Conservation (phyloP, 1,139 yeast genomes). For the Lodderomyces jiufengensis region DNA sequence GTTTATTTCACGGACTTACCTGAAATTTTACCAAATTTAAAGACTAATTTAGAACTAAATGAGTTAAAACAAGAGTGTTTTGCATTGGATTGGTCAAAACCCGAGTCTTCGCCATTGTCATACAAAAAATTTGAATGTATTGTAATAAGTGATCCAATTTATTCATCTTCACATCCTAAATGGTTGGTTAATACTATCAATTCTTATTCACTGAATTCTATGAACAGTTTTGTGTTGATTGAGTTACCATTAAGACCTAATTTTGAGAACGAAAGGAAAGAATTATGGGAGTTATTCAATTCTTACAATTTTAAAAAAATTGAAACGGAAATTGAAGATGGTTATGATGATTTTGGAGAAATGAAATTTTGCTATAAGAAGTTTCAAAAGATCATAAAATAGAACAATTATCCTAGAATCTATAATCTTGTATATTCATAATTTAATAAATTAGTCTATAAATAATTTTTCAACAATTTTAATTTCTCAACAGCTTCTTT, state of each 20-base stretch:
- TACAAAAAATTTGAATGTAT: conserved; percentile 49
- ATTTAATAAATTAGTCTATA: conserved; percentile 18
- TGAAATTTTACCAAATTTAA: conserved; percentile 69
- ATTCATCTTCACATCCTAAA: conserved; percentile 75
- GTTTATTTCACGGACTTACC: conserved; percentile 73
- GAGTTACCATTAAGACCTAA: conserved; percentile 73
- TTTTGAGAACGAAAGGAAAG: conserved; percentile 61
- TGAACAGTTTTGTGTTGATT: conserved; percentile 49
- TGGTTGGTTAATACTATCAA: conserved; percentile 61
- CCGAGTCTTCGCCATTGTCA: conserved; percentile 30
- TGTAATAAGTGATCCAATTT: conserved; percentile 82
- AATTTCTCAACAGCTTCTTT: conserved; percentile 80
- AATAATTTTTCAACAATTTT: conserved; percentile 62
- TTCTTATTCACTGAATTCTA: background rate
- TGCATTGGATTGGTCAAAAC: conserved; percentile 76
- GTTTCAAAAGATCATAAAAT: conserved; percentile 12
- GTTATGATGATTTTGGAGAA: conserved; percentile 84
- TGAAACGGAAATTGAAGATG: conserved; percentile 45
- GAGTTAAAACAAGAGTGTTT: conserved; percentile 21
- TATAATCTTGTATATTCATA: background rate
- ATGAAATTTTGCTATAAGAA: conserved; percentile 58
- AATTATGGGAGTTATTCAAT: conserved; percentile 53
- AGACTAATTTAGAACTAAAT: conserved; percentile 55
- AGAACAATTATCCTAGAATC: background rate
- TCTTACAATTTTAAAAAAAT: conserved; percentile 24